Base-by-base conservation (phyloP, 1,284 basidiomycete species). In the Rhodotorula sp. region DNA sequence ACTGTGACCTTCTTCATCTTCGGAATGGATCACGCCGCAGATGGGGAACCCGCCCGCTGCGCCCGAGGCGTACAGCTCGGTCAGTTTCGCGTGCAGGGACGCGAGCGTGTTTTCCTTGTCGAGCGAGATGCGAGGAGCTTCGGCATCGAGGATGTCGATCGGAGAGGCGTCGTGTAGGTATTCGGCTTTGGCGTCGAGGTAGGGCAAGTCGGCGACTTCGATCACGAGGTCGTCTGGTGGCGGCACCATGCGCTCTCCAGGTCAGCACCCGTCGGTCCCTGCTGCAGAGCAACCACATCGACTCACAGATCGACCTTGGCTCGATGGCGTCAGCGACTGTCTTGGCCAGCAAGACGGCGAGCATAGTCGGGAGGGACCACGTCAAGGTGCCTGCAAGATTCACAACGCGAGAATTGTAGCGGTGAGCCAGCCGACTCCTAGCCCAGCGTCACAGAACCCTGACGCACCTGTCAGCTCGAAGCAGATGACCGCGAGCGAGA, bases 401-500 rank as follows among this genome's bases (percentile, higher is more conserved):
- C 59, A 10, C 12, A 57, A 2, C 48, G 20, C 20, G 20, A 51
- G 23, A 51, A 18, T 51, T 14, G 20, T 51, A 18, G 49, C 49
- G 14, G 3, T 43, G 39, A 43, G 39, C 39, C 39, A 43, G 39
- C 39, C 39, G 39, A 43, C 39, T 43, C 12, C 39, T 18, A 51
- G 14, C 16, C 54, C 15, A 16, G 26, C n/a, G 6, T 26, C 2
- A 26, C 54, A 29, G 29, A n/a, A 3, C 23, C 15, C 34, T 34
- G n/a, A 16, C 65, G 31, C 39, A 59, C 59, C 65, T 0, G 95
- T 97, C 54, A 97, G 85, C 81, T 98, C 96, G 79, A 97, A 92
- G 87, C 97, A 93, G 83, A 98, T 98, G 65, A 98, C 95, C 3
- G 93, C 94, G 63, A 97, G 86, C 3, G 93, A 95, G 15, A 97